Percentiles rank a stretch among this genome's conserved stretches.
Conservation (phyloP, 1,284 basidiomycete species). For the Rhodofomes roseus region DNA sequence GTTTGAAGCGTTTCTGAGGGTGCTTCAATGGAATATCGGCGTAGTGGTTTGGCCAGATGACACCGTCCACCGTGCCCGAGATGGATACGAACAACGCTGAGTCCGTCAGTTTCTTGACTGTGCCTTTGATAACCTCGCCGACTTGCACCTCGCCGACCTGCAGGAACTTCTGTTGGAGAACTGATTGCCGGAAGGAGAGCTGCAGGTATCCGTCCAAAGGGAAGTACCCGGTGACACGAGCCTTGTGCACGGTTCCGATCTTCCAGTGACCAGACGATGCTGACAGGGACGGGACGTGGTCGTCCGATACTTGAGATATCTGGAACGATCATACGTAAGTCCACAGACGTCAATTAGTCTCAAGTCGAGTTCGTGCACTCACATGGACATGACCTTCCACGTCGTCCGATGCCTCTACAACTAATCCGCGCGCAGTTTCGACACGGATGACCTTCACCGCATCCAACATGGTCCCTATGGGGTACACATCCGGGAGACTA, state of each 20-base stretch:
- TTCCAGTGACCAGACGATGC: conserved; percentile 76
- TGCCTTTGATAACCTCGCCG: conserved; percentile 83
- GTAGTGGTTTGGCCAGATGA: conserved; percentile 94
- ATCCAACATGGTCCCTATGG: conserved; percentile 72
- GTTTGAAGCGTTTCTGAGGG: conserved; percentile 89
- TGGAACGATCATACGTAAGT: conserved; percentile 26
- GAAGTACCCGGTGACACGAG: conserved; percentile 88
- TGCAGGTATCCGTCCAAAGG: conserved; percentile 87
- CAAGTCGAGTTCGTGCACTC: conserved; percentile 25
- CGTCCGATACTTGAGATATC: conserved; percentile 95
- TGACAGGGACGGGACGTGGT: conserved; percentile 79
- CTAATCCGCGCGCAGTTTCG: conserved; percentile 80
- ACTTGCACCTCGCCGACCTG: conserved; percentile 82
- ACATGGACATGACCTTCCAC: conserved; percentile 87
- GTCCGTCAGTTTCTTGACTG: conserved; percentile 79
- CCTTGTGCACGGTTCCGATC: conserved; percentile 74
- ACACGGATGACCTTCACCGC: conserved; percentile 70
- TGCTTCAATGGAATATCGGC: conserved; percentile 92
- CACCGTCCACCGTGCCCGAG: conserved; percentile 84
- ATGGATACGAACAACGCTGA: conserved; percentile 82
- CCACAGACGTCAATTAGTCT: neutral
- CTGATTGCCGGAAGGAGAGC: conserved; percentile 78
- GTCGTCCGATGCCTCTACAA: conserved; percentile 62
- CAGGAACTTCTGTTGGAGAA: conserved; percentile 87
- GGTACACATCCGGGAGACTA: conserved; percentile 55